Conservation (phyloP, 768 basidiomycete genomes). For the Russula olivacea region DNA sequence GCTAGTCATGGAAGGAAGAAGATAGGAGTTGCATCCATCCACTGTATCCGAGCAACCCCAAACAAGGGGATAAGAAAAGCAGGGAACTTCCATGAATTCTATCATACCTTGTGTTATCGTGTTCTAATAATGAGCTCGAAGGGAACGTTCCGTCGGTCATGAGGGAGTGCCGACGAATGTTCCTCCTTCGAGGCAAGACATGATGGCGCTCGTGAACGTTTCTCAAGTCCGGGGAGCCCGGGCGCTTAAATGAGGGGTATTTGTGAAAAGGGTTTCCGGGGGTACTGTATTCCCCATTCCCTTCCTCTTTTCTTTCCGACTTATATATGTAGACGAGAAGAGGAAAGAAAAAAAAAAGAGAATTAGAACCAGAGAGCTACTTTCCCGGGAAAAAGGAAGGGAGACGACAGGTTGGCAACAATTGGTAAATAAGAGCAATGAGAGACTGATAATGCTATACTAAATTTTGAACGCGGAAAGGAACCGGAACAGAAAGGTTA, state of each 20-base stretch:
- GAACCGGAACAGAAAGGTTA: slow-evolving; percentile 15
- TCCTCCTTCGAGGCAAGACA: slow-evolving; percentile 4
- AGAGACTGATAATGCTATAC: background rate
- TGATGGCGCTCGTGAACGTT: background rate
- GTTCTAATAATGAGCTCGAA: background rate
- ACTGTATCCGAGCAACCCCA: background rate
- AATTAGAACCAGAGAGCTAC: background rate
- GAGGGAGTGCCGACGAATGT: slow-evolving; percentile 15
- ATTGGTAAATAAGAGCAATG: background rate
- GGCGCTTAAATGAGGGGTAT: slow-evolving; percentile 6
- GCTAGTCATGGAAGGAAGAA: slow-evolving; percentile 1
- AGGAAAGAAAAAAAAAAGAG: background rate
- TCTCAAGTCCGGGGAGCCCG: slow-evolving; percentile 12
- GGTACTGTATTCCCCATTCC: background rate
- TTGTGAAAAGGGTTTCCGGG: slow-evolving; percentile 6
- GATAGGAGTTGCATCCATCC: background rate
- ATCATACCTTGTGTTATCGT: background rate
- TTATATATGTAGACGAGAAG: background rate
- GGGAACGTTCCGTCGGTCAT: slow-evolving; percentile 20
- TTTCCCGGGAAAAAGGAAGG: background rate
- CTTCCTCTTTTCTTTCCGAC: background rate
- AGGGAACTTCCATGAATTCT: slow-evolving; percentile 8
- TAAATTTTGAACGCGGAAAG: slow-evolving; percentile 6
- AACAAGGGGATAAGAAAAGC: background rate
- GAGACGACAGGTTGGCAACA: background rate